Conservation (phyloP, 352 stramenopile species). For the Phytopythium boreale region DNA sequence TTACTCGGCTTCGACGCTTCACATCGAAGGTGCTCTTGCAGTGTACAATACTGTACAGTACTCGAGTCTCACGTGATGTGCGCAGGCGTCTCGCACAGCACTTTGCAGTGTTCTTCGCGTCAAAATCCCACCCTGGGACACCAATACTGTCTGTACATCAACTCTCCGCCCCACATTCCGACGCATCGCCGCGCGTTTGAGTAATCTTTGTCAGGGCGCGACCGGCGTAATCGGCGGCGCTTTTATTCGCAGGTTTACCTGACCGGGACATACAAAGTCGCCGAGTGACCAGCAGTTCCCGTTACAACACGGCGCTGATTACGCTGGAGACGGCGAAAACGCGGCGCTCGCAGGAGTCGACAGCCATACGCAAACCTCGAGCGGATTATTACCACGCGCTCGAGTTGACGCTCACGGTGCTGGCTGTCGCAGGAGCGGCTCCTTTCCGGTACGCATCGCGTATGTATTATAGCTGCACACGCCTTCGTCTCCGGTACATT, state of each 20-base stretch:
- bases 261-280: neutral
- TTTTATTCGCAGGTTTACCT: neutral
- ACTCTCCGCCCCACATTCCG: neutral
- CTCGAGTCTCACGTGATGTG: too few species aligned
- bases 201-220: neutral
- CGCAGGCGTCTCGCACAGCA: too few species aligned
- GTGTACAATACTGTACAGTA: too few species aligned
- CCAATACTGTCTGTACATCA: too few species aligned
- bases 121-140: too few species aligned
- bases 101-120: too few species aligned
- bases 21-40: too few species aligned
- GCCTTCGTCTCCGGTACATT: too few species aligned
- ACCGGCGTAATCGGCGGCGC: constrained; percentile 1
- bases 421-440: neutral
- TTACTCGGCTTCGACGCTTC: too few species aligned
- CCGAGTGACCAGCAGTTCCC: neutral
- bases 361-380: neutral
- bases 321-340: neutral
- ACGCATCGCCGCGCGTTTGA: neutral
- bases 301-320: neutral
- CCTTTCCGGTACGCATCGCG: too few species aligned
- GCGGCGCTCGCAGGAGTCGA: too few species aligned
- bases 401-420: neutral
- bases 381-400: neutral
- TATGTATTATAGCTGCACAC: too few species aligned